These are phyloP conservation scores for Metarhizium sp. DNA, from an alignment of 2,329 filamentous ascomycete species.

Conservation along the genomic window DNA sequence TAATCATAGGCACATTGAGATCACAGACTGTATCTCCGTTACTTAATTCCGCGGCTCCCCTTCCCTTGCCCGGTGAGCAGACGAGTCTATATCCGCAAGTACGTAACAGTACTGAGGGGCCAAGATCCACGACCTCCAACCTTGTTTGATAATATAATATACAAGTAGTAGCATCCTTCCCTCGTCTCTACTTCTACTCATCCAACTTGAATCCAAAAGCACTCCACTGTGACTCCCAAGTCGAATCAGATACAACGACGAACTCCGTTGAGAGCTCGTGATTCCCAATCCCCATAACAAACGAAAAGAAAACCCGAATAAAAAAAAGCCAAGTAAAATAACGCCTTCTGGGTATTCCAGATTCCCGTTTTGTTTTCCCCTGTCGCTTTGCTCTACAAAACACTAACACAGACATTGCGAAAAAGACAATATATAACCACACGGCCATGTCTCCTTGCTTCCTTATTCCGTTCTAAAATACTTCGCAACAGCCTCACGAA, in stretches of 20 bases:
- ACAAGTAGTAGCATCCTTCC: background rate
- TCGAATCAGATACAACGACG: background rate
- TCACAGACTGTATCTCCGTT: background rate
- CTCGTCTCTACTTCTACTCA: background rate
- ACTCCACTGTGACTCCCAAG: background rate
- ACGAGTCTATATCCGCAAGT: background rate
- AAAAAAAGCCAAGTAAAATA: background rate
- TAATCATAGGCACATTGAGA: too few species aligned
- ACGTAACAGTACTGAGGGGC: background rate
- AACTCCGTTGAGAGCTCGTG: too few species aligned
- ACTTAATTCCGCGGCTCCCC: background rate
- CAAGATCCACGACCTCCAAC: background rate
- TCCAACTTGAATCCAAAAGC: conserved; percentile 6
- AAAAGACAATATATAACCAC: background rate
- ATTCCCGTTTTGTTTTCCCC: background rate
- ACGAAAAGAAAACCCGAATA: background rate
- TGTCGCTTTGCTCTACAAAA: background rate
- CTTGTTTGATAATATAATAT: background rate
- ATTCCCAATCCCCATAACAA: too few species aligned
- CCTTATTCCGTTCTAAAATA: background rate
- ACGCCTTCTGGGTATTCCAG: conserved; percentile 3
- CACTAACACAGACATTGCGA: background rate
- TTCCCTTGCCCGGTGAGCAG: background rate
- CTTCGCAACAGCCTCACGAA: conserved; percentile 33
- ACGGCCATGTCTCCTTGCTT: background rate